phyloP scores from a whole-genome alignment of 331 rosid species.

The Dryas integrifolia region DNA sequence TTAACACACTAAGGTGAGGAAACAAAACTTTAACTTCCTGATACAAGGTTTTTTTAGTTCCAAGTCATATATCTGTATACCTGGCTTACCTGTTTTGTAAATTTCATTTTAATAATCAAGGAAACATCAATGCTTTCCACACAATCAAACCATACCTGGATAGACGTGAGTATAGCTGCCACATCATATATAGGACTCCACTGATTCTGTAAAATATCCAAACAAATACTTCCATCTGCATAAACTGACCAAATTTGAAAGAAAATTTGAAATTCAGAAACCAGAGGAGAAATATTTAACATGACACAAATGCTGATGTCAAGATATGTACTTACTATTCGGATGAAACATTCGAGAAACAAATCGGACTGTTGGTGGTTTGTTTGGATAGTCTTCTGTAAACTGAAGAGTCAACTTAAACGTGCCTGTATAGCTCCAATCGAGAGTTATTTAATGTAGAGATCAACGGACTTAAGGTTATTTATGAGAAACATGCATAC shows the following conservation, averaged over 20 bases:
- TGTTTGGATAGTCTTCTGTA: constrained; percentile 94
- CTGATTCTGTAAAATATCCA: constrained; percentile 93
- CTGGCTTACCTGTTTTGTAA: background rate
- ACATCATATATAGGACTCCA: constrained; percentile 99
- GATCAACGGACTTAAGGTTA: background rate
- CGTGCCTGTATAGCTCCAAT: constrained; percentile 68
- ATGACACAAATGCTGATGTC: background rate
- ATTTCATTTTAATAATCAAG: background rate
- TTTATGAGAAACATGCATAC: background rate
- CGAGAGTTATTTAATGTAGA: background rate
- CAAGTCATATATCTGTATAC: background rate
- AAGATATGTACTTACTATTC: constrained; percentile 63
- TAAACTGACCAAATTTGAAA: constrained; percentile 56
- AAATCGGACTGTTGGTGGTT: constrained; percentile 93
- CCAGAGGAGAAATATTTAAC: background rate
- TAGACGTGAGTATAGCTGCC: constrained; percentile 93
- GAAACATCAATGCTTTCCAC: constrained; percentile 5
- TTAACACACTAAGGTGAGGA: background rate
- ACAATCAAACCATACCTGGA: constrained; percentile 55
- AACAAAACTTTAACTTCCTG: background rate
- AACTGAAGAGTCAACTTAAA: constrained; percentile 93
- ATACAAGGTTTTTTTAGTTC: background rate
- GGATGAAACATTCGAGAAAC: constrained; percentile 98
- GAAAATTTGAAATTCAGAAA: background rate
- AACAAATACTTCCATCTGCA: constrained; percentile 95